phyloP scores from a whole-genome alignment of 2,329 filamentous ascomycete genomes.

The Aspergillus jensenii region DNA sequence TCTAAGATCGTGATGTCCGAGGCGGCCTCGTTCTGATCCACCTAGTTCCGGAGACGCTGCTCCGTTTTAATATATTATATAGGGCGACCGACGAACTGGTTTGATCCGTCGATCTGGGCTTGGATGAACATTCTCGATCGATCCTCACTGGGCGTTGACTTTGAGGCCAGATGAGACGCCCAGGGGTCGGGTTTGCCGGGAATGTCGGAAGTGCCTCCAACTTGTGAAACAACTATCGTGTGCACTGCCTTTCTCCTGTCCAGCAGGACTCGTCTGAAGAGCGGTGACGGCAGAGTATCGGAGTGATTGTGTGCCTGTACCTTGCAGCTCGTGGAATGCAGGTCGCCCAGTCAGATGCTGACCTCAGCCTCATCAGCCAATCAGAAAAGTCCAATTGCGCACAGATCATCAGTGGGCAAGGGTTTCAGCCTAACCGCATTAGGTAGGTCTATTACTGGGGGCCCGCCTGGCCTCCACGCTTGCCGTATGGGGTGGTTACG shows the following conservation, averaged over 20 bases:
- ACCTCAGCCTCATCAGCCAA: neutral
- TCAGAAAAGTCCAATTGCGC: neutral
- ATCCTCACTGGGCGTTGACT: neutral
- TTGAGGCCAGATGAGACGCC: neutral
- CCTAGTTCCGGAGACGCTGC: neutral
- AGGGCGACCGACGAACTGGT: conserved; percentile 1
- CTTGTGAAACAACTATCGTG: neutral
- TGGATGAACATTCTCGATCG: neutral
- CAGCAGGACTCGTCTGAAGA: neutral
- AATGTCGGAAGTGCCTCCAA: neutral
- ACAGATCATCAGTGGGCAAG: conserved; percentile 3
- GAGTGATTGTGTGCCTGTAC: conserved; percentile 3
- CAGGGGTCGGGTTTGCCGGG: neutral
- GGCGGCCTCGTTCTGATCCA: neutral
- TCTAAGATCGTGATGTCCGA: neutral
- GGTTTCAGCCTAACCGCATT: neutral
- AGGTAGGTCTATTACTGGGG: neutral
- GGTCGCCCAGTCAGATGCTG: neutral
- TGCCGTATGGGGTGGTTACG: neutral
- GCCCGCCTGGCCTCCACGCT: neutral
- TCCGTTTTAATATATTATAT: neutral
- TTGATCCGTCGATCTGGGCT: conserved; percentile 7
- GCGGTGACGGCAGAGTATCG: neutral
- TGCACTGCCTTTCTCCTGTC: neutral
- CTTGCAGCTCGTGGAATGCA: conserved; percentile 1